These are phyloP conservation scores for Balakata baccata DNA, from an alignment of 345 rosid genomes.

Conservation along the genomic window DNA sequence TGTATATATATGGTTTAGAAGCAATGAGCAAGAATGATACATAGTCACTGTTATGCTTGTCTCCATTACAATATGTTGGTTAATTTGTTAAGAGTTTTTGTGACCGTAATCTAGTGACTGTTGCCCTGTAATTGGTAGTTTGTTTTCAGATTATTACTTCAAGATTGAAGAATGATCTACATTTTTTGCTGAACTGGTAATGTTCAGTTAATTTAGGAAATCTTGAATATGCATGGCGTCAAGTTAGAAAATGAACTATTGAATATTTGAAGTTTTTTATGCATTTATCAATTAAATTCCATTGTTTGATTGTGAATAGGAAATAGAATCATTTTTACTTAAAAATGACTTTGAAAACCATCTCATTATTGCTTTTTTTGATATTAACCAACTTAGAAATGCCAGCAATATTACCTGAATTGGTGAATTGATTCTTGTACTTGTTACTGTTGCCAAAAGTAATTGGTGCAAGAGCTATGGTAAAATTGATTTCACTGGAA, in stretches of 20 bases:
- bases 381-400: neutral
- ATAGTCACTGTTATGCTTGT: neutral
- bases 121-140: neutral
- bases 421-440: no score
- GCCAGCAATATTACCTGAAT: neutral
- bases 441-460: neutral
- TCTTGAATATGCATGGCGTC: neutral
- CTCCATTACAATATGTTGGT: neutral
- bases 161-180: neutral
- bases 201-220: neutral
- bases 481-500: neutral
- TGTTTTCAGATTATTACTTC: neutral
- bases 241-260: neutral
- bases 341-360: neutral
- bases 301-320: neutral
- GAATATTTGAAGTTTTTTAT: neutral
- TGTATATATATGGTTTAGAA: no score
- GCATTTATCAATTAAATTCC: neutral
- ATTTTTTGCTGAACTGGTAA: neutral
- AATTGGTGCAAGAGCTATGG: constrained; percentile 1
- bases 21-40: no score
- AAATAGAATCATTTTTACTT: neutral
- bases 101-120: neutral
- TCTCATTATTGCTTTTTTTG: neutral
- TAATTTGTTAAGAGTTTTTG: neutral